phyloP scores from a whole-genome alignment of 2,329 filamentous ascomycete genomes.

The Sporothrix sp. region DNA sequence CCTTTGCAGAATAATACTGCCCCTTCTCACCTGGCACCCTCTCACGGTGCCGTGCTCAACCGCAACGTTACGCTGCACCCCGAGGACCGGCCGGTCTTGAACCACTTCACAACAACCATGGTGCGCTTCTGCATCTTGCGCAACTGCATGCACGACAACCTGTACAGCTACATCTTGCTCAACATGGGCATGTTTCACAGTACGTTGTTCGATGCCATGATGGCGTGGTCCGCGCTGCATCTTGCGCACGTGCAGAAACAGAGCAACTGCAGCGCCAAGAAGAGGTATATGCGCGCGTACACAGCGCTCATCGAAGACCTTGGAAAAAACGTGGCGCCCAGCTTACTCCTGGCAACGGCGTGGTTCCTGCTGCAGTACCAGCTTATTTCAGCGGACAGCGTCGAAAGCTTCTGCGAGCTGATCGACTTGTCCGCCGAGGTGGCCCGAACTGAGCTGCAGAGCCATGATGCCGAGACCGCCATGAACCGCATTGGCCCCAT shows the following conservation, averaged over 20 bases:
- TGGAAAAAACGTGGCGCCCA: background rate
- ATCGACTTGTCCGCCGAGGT: constrained; percentile 8
- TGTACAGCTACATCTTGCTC: constrained; percentile 13
- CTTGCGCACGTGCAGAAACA: constrained; percentile 1
- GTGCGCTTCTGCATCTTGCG: constrained; percentile 13
- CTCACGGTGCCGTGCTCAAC: background rate
- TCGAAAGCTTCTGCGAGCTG: constrained; percentile 8
- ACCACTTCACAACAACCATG: constrained; percentile 12
- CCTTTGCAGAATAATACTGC: too few relatives aligned
- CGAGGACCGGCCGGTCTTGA: background rate
- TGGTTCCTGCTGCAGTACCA: constrained; percentile 12
- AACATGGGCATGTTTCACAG: constrained; percentile 12
- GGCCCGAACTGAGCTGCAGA: background rate
- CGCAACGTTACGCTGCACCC: constrained; percentile 7
- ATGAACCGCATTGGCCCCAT: constrained; percentile 9
- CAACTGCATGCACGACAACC: constrained; percentile 10
- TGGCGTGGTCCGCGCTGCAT: constrained; percentile 13
- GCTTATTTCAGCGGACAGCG: constrained; percentile 7
- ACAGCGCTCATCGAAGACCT: constrained; percentile 9
- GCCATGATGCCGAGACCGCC: background rate
- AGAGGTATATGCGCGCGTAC: constrained; percentile 3
- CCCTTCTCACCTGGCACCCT: too few relatives aligned
- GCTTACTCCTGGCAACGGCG: constrained; percentile 1
- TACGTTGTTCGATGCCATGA: constrained; percentile 11
- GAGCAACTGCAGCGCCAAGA: background rate